A percentile compares a stretch with the other conserved stretches of the same genome.
Evolutionary conservation across 192 early-diverging fungal species (phyloP).

Genomic region (Umbelopsis isabellina): DNA sequence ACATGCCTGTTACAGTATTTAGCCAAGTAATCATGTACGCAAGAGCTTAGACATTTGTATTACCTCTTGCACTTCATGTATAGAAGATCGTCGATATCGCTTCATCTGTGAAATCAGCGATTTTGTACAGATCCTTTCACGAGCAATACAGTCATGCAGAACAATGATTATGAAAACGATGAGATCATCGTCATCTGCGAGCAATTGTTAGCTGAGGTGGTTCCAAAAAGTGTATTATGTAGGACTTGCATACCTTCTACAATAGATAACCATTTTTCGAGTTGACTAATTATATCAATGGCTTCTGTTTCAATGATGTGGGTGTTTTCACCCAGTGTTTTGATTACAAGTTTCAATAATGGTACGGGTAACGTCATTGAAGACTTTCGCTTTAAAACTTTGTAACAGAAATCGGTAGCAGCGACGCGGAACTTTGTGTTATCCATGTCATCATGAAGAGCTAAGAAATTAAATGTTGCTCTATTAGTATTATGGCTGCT

Average conservation of each 20-base stretch:
- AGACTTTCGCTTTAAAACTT: not conserved
- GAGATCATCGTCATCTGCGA: slow-evolving; percentile 27
- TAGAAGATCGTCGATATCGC: slow-evolving; percentile 8
- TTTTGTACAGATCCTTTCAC: slow-evolving; percentile 22
- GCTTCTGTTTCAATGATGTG: slow-evolving; percentile 21
- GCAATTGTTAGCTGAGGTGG: not conserved
- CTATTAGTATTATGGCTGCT: not conserved
- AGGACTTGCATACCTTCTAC: slow-evolving; percentile 24
- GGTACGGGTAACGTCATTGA: not conserved
- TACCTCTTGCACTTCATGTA: slow-evolving; percentile 24
- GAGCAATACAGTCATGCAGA: slow-evolving; percentile 25
- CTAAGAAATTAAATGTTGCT: not conserved
- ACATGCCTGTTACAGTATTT: not conserved
- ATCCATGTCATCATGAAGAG: slow-evolving; percentile 12
- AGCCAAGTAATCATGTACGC: no score
- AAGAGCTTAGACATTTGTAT: not conserved
- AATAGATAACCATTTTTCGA: slow-evolving; percentile 25
- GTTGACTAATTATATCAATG: slow-evolving; percentile 24
- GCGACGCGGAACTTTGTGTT: slow-evolving; percentile 18
- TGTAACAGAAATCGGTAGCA: slow-evolving; percentile 13
- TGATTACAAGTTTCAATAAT: slow-evolving; percentile 22
- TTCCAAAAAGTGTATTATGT: not conserved
- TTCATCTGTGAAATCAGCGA: slow-evolving; percentile 12
- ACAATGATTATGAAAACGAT: slow-evolving; percentile 30
- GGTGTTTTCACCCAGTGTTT: slow-evolving; percentile 30